These are phyloP conservation scores for Citrullus mucosospermus DNA, from an alignment of 306 rosid species.

Conservation along the genomic window DNA sequence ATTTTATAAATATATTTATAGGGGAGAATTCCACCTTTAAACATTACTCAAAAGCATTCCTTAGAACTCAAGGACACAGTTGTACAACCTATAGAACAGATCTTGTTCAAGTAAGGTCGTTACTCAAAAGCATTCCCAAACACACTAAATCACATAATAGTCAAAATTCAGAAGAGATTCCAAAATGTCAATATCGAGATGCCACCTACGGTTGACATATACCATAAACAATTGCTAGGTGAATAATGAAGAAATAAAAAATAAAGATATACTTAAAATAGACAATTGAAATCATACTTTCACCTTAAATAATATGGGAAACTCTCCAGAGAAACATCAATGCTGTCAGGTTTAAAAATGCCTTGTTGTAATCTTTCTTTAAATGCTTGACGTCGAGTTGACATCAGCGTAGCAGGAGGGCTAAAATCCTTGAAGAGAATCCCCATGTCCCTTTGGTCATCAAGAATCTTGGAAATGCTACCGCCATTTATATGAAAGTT, in stretches of 20 bases:
- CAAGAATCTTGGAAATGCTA: constrained; percentile 54
- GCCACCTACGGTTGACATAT: background rate
- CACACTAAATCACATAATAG: background rate
- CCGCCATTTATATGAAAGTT: constrained; percentile 43
- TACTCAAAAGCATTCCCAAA: background rate
- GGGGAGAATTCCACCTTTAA: background rate
- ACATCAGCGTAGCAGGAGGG: constrained; percentile 33
- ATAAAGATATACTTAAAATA: background rate
- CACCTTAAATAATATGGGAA: constrained; percentile 95
- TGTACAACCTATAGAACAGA: too few relatives aligned
- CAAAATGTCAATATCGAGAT: background rate
- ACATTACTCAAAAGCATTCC: background rate
- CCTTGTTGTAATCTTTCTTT: constrained; percentile 54
- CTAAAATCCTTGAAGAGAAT: constrained; percentile 50
- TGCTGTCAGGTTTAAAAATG: constrained; percentile 49
- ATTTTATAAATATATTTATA: background rate
- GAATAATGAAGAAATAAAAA: background rate
- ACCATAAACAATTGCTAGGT: background rate
- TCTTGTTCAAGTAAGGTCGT: background rate
- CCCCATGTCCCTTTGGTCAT: constrained; percentile 49
- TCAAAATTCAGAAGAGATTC: background rate
- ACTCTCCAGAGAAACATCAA: constrained; percentile 64
- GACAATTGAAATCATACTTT: constrained; percentile 6
- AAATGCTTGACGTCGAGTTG: constrained; percentile 58
- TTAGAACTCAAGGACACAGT: too few relatives aligned